Evolutionary conservation across 73 alveolate genomes (phyloP), one percentile per base, ranked within the genome.

Genomic region (Uronychia binucleata): DNA sequence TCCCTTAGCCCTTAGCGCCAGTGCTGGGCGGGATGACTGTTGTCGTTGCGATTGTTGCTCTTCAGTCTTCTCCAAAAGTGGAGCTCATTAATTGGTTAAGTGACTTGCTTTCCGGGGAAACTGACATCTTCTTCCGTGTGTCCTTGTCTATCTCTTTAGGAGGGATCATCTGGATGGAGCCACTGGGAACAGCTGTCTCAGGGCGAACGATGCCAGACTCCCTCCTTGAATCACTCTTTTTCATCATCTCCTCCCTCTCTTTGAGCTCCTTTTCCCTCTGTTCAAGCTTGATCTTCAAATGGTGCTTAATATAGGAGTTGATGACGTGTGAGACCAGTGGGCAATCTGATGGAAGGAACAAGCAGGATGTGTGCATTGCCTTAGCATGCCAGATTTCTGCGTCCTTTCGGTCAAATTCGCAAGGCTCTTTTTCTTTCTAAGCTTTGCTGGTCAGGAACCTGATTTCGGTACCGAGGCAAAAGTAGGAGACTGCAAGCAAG

Each of bases 371-470:
- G 59, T 88, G 94, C 33, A 88, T 58, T 67, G 94, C 85, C 33
- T 88, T 88, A 27, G 94, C 94, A 83, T 88, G 94, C 94, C 94
- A 88, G 88, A 88, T 88, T 34, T 88, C 94, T 0, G 94, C 75
- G 74, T 88, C 94, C 74, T 83, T 83, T 74, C 77, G 59, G n/a
- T 31, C 57, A 1, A 31, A 57, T 11, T 34, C 59, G 11, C 26
- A 26, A 57, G 67, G 60, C 1, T 33, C 60, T 60, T 34, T n/a
- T 0, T 81, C 81, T 31, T 82, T 75, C 31, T 83, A 76, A 33
- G 74, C 33, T 59, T 82, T 79, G 28, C 58, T 83, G 28, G 85
- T 28, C 0, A 88, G 74, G 46, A 88, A 88, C 29, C 94, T 34
- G 46, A 88, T 79, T 83, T 88, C 94, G 31, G 94, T 88, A 13